These are phyloP conservation scores for Dothideomycetes sp. DNA, from an alignment of 2,329 filamentous ascomycete species.

Conservation along the genomic window DNA sequence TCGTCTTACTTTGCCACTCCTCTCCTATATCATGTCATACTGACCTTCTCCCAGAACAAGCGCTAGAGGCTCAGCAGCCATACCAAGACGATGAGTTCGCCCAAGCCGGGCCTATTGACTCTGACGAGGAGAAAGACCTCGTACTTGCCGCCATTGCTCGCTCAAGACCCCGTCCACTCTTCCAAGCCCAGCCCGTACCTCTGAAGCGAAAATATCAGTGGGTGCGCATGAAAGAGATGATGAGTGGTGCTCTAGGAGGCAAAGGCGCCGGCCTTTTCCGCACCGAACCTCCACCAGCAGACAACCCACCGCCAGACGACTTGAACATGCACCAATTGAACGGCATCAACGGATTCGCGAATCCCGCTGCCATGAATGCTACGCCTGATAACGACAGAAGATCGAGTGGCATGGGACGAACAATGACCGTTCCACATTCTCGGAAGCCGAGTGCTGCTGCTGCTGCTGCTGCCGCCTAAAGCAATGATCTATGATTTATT, in stretches of 20 bases:
- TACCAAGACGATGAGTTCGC: slow-evolving; percentile 76
- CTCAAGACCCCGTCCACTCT: slow-evolving; percentile 69
- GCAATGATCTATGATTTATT: background rate
- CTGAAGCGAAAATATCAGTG: slow-evolving; percentile 47
- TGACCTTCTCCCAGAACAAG: slow-evolving; percentile 55
- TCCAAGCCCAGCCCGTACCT: slow-evolving; percentile 52
- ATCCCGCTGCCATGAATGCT: background rate
- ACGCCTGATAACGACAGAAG: slow-evolving; percentile 11
- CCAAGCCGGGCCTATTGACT: slow-evolving; percentile 68
- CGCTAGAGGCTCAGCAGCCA: slow-evolving; percentile 87
- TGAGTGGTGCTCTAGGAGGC: slow-evolving; percentile 44
- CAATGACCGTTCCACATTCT: slow-evolving; percentile 5
- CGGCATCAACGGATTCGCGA: background rate
- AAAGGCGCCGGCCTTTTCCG: slow-evolving; percentile 17
- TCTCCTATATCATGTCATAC: slow-evolving; percentile 13
- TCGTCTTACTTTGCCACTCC: slow-evolving; percentile 19
- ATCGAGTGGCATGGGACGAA: slow-evolving; percentile 6
- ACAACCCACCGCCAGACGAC: no score
- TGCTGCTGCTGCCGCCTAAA: no score
- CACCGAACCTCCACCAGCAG: slow-evolving; percentile 7
- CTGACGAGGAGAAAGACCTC: slow-evolving; percentile 83
- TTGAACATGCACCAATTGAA: background rate
- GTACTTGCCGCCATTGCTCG: slow-evolving; percentile 71
- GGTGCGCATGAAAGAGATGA: slow-evolving; percentile 55
- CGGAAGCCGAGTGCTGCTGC: slow-evolving; percentile 8